phyloP scores from a whole-genome alignment of 2,329 filamentous ascomycete species.

The Ophiognomonia clavigignenti-juglandacearum region DNA sequence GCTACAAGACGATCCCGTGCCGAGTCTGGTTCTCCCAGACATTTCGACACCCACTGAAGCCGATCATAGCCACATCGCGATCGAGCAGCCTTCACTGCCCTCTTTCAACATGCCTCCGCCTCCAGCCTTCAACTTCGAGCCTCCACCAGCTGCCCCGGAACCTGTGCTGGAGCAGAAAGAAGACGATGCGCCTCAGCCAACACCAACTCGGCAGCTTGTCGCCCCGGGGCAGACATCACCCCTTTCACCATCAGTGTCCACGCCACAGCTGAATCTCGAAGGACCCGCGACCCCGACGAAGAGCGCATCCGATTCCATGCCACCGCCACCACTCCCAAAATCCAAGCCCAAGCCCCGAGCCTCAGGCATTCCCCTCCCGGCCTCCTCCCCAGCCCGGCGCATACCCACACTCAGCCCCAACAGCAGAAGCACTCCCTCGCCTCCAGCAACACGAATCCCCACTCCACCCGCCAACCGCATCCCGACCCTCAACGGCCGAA shows the following conservation, averaged over 20 bases:
- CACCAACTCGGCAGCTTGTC: conserved; percentile 36
- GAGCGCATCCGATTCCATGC: conserved; percentile 7
- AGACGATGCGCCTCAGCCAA: conserved; percentile 6
- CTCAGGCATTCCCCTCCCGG: conserved; percentile 10
- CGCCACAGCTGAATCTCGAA: background rate
- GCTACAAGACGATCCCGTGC: conserved; percentile 28
- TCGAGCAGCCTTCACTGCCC: conserved; percentile 20
- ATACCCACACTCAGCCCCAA: conserved; percentile 10
- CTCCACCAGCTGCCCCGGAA: background rate
- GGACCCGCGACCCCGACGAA: background rate
- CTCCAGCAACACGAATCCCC: conserved; percentile 1
- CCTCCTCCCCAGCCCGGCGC: conserved; percentile 8
- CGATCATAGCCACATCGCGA: background rate
- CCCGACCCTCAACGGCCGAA: background rate
- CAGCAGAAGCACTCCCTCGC: background rate
- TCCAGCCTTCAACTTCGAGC: background rate
- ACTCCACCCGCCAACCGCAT: conserved; percentile 13
- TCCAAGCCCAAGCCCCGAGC: conserved; percentile 1
- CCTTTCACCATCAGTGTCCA: conserved; percentile 12
- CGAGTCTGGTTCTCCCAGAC: conserved; percentile 42
- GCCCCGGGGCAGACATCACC: conserved; percentile 3
- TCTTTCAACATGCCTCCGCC: background rate
- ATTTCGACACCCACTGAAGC: conserved; percentile 5
- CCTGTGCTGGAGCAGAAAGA: background rate
- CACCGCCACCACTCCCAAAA: conserved; percentile 6